phyloP scores from a whole-genome alignment of 2,329 filamentous ascomycete genomes.

The Cytospora schulzeri region DNA sequence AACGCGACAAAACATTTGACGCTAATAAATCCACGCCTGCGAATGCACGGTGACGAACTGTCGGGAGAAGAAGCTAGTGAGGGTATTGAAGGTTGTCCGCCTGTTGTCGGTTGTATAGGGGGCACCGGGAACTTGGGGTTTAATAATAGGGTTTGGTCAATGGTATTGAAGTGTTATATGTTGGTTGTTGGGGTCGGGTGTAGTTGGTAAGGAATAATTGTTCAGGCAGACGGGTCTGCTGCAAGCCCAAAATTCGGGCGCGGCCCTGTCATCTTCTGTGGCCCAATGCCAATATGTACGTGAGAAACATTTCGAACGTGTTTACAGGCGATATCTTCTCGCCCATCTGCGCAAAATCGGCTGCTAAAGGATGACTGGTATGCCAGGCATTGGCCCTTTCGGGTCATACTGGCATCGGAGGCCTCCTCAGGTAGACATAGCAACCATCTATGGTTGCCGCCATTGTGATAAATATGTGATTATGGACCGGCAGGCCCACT shows the following conservation, averaged over 20 bases:
- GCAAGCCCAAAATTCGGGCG: background rate
- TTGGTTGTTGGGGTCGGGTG: background rate
- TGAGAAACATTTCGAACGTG: background rate
- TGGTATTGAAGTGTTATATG: background rate
- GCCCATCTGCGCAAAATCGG: background rate
- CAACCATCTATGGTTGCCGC: background rate
- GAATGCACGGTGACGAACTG: conserved; percentile 16
- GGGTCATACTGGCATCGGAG: background rate
- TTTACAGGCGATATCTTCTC: background rate
- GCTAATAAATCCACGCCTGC: conserved; percentile 20
- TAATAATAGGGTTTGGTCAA: background rate
- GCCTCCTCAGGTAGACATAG: background rate
- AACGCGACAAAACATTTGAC: conserved; percentile 4
- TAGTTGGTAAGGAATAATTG: background rate
- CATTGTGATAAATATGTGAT: background rate
- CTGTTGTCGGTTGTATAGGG: background rate
- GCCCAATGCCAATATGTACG: background rate
- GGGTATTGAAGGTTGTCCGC: conserved; percentile 4
- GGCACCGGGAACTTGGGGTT: background rate
- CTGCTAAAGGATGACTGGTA: background rate
- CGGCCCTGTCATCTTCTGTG: background rate
- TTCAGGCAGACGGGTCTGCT: background rate
- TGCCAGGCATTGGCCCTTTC: background rate
- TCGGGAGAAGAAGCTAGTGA: conserved; percentile 11
- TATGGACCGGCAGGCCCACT: background rate